These are phyloP conservation scores for Sporisorium iseilematis-ciliati DNA, from an alignment of 1,284 basidiomycete species.

Conservation along the genomic window DNA sequence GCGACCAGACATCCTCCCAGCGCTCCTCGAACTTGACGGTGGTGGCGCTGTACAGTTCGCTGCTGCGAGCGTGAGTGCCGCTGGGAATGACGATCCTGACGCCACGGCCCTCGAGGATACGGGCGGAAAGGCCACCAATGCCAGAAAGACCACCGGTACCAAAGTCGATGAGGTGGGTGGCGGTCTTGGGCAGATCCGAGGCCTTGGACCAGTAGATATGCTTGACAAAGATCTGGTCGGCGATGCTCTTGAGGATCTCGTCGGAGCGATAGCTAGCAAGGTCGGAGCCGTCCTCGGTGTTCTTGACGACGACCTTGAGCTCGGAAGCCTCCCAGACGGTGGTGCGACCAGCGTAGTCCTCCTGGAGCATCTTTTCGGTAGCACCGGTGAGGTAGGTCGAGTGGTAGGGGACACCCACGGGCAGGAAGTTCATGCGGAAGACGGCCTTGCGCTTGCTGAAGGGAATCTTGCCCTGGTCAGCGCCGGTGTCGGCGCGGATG, in stretches of 20 bases:
- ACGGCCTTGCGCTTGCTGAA: conserved; percentile 95
- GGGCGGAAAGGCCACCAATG: conserved; percentile 88
- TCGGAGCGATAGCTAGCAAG: conserved; percentile 47
- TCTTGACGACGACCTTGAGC: conserved; percentile 85
- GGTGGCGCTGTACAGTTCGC: conserved; percentile 75
- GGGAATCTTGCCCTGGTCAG: conserved; percentile 92
- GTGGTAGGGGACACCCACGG: conserved; percentile 95
- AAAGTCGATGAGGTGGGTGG: conserved; percentile 93
- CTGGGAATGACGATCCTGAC: conserved; percentile 76
- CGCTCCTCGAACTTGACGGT: conserved; percentile 82
- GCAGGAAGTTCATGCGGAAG: conserved; percentile 92
- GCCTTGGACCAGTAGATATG: conserved; percentile 94
- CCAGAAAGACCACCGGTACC: conserved; percentile 94
- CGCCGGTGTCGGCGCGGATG: conserved; percentile 84
- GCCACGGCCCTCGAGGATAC: conserved; percentile 91
- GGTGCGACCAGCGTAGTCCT: conserved; percentile 75
- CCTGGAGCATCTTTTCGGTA: conserved; percentile 79
- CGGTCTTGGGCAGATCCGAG: conserved; percentile 81
- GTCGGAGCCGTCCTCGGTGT: conserved; percentile 78
- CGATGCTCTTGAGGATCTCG: conserved; percentile 57
- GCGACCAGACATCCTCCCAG: conserved; percentile 90
- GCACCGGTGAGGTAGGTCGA: conserved; percentile 84
- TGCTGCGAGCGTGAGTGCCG: conserved; percentile 57
- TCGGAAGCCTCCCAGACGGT: conserved; percentile 80
- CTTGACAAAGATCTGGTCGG: conserved; percentile 84